Conservation (phyloP, 163 green algal species). For the Chlamydomonas reinhardtii region DNA sequence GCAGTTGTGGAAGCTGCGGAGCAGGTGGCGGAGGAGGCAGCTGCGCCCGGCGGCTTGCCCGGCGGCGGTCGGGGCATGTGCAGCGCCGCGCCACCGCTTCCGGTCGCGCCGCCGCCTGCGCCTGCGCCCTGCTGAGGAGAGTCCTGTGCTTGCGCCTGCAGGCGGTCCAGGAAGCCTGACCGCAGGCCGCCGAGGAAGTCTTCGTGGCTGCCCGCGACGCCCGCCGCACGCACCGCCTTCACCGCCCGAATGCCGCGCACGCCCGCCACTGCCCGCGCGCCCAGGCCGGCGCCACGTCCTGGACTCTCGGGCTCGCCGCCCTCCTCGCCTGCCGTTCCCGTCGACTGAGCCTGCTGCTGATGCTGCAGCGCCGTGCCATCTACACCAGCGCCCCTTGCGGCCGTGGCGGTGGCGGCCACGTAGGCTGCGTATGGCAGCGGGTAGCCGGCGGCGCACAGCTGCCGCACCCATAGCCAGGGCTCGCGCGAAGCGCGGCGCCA, state of each 20-base stretch:
- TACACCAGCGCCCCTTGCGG: background rate
- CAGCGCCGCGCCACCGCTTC: background rate
- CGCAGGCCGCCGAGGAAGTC: conserved; percentile 31
- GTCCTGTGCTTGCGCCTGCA: background rate
- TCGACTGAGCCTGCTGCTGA: too few relatives aligned
- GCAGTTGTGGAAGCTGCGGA: background rate
- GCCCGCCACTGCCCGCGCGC: conserved; percentile 11
- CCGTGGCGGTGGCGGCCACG: background rate
- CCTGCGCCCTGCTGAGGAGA: too few relatives aligned
- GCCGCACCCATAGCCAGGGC: conserved; percentile 48
- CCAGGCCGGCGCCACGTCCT: background rate
- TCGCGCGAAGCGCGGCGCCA: conserved; percentile 29
- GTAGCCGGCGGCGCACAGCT: conserved; percentile 23
- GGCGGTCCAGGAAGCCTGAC: conserved; percentile 37
- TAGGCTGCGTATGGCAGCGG: conserved; percentile 6
- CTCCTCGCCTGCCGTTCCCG: too few relatives aligned
- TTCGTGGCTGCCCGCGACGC: conserved; percentile 8
- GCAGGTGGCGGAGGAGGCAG: background rate
- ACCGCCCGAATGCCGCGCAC: conserved; percentile 29
- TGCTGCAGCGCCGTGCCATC: background rate
- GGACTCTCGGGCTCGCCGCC: background rate
- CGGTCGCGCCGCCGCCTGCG: background rate
- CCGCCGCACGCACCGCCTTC: conserved; percentile 1
- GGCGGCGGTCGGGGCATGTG: too few relatives aligned
- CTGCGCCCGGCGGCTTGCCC: too few relatives aligned